Conservation (phyloP, 495 filamentous ascomycete genomes). For the Chaetomium tenue region DNA sequence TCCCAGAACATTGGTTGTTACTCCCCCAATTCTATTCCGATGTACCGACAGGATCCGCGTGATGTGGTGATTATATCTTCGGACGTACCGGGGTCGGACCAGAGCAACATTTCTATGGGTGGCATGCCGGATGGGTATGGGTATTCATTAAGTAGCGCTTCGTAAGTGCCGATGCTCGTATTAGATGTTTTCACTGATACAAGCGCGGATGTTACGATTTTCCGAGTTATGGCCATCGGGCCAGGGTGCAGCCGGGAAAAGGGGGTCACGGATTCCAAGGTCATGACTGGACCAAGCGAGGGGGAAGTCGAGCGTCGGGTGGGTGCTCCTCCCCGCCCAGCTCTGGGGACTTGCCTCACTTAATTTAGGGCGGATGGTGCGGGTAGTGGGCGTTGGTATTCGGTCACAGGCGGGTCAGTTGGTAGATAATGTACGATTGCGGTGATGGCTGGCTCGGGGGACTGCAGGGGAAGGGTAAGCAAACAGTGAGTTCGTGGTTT, state of each 20-base stretch:
- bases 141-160: constrained; percentile 3
- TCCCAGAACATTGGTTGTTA: constrained; percentile 1
- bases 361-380: background rate
- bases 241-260: background rate
- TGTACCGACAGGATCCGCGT: constrained; percentile 5
- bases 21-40: background rate
- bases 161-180: constrained; percentile 4
- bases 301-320: background rate
- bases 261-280: background rate
- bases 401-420: background rate
- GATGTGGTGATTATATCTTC: background rate
- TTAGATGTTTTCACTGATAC: background rate
- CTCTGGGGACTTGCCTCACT: background rate
- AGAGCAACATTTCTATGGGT: background rate
- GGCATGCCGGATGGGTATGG: constrained; percentile 3
- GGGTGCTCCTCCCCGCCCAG: background rate
- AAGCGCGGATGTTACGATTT: background rate
- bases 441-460: background rate
- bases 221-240: background rate
- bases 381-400: background rate
- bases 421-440: background rate
- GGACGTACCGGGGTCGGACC: background rate
- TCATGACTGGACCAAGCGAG: background rate
- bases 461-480: background rate
- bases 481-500: background rate